Conservation (phyloP, 129 eudicot species). For the Erigeron canadensis region DNA sequence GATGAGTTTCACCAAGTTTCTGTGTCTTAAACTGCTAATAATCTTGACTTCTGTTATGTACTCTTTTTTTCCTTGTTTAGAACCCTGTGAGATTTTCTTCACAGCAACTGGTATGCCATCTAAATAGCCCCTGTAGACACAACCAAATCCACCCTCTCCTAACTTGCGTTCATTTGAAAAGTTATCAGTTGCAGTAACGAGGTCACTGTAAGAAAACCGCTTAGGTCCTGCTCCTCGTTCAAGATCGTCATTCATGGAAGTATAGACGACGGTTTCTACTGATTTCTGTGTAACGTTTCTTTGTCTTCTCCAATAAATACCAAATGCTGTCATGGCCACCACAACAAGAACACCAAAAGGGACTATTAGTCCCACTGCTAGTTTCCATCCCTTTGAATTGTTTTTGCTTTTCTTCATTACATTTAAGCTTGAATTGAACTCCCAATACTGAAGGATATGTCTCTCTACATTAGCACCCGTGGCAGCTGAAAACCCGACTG, state of each 20-base stretch:
- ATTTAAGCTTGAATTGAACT: slow-evolving; percentile 38
- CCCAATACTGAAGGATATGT: slow-evolving; percentile 40
- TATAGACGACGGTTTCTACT: slow-evolving; percentile 10
- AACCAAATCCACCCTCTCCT: slow-evolving; percentile 67
- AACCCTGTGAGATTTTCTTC: slow-evolving; percentile 55
- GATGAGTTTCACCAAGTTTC: slow-evolving; percentile 56
- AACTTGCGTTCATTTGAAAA: slow-evolving; percentile 46
- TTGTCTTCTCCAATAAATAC: slow-evolving; percentile 21
- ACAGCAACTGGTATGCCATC: slow-evolving; percentile 47
- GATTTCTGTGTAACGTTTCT: slow-evolving; percentile 1
- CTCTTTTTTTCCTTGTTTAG: slow-evolving; percentile 64
- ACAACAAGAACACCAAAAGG: slow-evolving; percentile 23
- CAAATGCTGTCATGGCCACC: neutral
- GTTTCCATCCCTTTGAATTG: slow-evolving; percentile 22
- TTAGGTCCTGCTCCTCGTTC: slow-evolving; percentile 58
- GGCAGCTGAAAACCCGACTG: slow-evolving; percentile 54
- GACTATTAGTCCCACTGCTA: slow-evolving; percentile 26
- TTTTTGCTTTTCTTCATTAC: neutral
- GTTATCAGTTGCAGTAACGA: slow-evolving; percentile 44
- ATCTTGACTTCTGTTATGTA: slow-evolving; percentile 58
- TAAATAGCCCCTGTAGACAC: slow-evolving; percentile 52
- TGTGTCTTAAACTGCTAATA: slow-evolving; percentile 54
- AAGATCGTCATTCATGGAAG: slow-evolving; percentile 46
- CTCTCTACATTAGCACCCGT: slow-evolving; percentile 37
- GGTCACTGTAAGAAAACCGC: slow-evolving; percentile 45